phyloP scores from a whole-genome alignment of 139 green algal genomes.

The Micromonas commoda region DNA sequence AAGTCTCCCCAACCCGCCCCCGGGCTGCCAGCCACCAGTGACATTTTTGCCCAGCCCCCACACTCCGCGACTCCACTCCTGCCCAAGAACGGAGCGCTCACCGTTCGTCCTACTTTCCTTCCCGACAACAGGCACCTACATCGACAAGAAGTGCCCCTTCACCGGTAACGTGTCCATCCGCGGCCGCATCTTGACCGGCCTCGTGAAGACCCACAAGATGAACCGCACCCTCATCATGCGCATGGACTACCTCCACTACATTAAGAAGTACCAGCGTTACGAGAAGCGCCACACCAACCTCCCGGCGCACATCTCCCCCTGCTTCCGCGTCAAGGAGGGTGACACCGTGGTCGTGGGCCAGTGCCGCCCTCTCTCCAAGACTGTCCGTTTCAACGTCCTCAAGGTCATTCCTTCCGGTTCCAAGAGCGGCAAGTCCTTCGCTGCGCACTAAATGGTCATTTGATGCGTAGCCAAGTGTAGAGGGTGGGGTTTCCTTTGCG shows the following conservation, averaged over 20 bases:
- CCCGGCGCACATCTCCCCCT: conserved; percentile 88
- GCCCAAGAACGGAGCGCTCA: not conserved
- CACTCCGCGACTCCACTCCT: no score
- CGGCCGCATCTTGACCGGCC: conserved; percentile 87
- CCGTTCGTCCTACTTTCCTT: not conserved
- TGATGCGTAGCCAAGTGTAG: no score
- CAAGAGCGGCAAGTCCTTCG: conserved; percentile 32
- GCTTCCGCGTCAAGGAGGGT: conserved; percentile 88
- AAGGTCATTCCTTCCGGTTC: conserved; percentile 76
- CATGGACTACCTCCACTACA: conserved; percentile 95
- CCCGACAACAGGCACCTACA: conserved; percentile 84
- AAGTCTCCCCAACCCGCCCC: no score
- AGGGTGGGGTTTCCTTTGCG: no score
- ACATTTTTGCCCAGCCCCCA: no score
- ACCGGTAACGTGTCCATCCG: conserved; percentile 96
- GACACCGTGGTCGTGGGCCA: conserved; percentile 92
- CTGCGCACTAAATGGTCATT: conserved; percentile 27
- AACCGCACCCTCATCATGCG: conserved; percentile 92
- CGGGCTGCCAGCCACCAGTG: no score
- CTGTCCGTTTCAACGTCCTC: conserved; percentile 97
- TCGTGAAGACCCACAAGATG: conserved; percentile 96
- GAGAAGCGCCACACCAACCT: conserved; percentile 98
- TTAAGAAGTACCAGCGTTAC: conserved; percentile 97
- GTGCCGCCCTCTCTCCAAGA: conserved; percentile 95
- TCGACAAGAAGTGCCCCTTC: conserved; percentile 99